Percentiles rank a stretch among this genome's conserved stretches.
These are phyloP conservation scores for Phytophthora cryptogea DNA, from an alignment of 352 stramenopile species.

Conservation along the genomic window DNA sequence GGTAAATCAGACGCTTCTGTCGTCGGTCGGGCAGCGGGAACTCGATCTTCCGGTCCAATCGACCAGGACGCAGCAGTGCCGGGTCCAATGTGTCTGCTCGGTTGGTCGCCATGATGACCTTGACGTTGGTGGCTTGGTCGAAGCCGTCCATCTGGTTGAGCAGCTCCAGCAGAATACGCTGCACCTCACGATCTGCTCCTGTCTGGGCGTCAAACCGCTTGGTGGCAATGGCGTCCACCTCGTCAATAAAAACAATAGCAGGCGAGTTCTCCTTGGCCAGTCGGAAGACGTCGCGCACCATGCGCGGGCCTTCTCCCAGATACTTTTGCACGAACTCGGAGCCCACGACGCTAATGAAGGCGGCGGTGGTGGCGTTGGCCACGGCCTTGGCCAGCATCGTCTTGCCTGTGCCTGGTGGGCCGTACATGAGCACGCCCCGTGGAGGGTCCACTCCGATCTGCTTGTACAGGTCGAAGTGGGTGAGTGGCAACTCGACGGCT, in stretches of 20 bases:
- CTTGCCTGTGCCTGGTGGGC: slow-evolving; percentile 95
- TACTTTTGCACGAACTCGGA: slow-evolving; percentile 99
- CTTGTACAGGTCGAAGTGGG: slow-evolving; percentile 99
- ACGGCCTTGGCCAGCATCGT: slow-evolving; percentile 99
- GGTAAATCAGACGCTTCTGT: slow-evolving; percentile 99
- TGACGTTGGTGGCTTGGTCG: slow-evolving; percentile 99
- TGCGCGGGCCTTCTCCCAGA: slow-evolving; percentile 98
- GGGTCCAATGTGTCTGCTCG: slow-evolving; percentile 99
- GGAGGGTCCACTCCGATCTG: slow-evolving; percentile 99
- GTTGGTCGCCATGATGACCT: slow-evolving; percentile 99
- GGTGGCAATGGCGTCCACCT: slow-evolving; percentile 99
- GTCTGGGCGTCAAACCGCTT: slow-evolving; percentile 99
- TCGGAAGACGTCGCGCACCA: slow-evolving; percentile 99
- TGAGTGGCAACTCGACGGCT: slow-evolving; percentile 98
- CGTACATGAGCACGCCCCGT: slow-evolving; percentile 98
- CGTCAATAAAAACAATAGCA: slow-evolving; percentile 99
- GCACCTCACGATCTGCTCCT: slow-evolving; percentile 95
- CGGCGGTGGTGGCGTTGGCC: slow-evolving; percentile 98
- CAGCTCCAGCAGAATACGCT: slow-evolving; percentile 99
- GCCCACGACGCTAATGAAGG: slow-evolving; percentile 97
- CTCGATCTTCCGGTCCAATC: slow-evolving; percentile 99
- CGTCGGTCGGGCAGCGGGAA: slow-evolving; percentile 98
- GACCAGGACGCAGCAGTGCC: slow-evolving; percentile 96
- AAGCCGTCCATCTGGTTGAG: slow-evolving; percentile 99
- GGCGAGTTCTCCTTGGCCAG: slow-evolving; percentile 99